Evolutionary conservation across 176 grass and related monocot genomes (phyloP).

Genomic region (Secale cereale): DNA sequence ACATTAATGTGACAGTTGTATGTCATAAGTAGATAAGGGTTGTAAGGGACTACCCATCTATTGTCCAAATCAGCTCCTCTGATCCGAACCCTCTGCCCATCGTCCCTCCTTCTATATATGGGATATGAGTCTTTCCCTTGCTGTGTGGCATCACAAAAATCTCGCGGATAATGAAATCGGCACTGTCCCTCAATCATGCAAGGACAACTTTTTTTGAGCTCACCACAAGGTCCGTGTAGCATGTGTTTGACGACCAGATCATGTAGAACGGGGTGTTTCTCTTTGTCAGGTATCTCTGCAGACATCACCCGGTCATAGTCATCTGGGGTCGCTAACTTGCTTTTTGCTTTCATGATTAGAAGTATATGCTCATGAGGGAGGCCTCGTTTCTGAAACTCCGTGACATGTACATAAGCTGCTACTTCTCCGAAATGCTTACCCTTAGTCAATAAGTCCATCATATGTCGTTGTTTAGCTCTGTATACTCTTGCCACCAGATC

Average conservation of each 20-base stretch:
- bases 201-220: background rate
- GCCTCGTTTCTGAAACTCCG: no score
- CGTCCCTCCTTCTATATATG: background rate
- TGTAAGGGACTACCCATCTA: no score
- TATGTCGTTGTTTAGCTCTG: no score
- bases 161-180: background rate
- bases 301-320: background rate
- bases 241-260: background rate
- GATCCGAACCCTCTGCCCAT: no score
- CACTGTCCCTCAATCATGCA: background rate
- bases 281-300: slow-evolving; percentile 11
- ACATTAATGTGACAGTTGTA: no score
- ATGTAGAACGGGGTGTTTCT: background rate
- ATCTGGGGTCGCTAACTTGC: slow-evolving; percentile 9
- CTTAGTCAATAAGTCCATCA: no score
- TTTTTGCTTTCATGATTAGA: background rate
- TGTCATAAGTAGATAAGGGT: no score
- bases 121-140: background rate
- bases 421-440: no score
- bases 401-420: no score
- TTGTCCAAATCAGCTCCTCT: no score
- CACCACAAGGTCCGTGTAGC: background rate
- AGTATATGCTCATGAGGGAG: no score
- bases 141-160: background rate
- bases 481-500: no score